A percentile compares a stretch with the other conserved stretches of the same genome.
Conservation (phyloP, 805 yeast genomes). For the Brettanomyces sp. region DNA sequence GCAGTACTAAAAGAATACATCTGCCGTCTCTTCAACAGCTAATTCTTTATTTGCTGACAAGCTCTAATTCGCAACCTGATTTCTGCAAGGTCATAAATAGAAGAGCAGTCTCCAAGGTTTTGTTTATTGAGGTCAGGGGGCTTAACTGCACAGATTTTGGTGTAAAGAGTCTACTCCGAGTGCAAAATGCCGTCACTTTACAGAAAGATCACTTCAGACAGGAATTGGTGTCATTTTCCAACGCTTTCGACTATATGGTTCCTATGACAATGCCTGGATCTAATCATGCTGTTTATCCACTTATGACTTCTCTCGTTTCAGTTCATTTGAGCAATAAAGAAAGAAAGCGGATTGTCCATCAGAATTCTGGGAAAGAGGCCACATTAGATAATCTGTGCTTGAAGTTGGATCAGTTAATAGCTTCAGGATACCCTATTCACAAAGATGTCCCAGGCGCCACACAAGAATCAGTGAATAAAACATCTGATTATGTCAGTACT, state of each 20-base stretch:
- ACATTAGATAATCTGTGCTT: constrained; percentile 47
- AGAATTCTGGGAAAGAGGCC: constrained; percentile 27
- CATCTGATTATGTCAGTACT: constrained; percentile 48
- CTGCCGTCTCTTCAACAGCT: constrained; percentile 30
- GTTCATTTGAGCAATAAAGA: constrained; percentile 52
- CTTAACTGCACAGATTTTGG: constrained; percentile 40
- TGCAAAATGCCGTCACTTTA: constrained; percentile 7
- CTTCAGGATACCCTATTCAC: constrained; percentile 50
- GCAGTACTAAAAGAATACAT: not conserved
- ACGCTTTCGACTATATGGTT: constrained; percentile 32
- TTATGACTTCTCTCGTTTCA: constrained; percentile 44
- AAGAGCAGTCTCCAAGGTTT: constrained; percentile 39
- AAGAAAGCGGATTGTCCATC: constrained; percentile 28
- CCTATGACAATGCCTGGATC: constrained; percentile 63
- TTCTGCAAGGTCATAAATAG: constrained; percentile 45
- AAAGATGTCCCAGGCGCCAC: constrained; percentile 23
- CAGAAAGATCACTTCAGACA: constrained; percentile 3
- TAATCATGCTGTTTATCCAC: constrained; percentile 41
- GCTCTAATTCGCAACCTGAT: constrained; percentile 32
- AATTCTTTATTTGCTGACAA: constrained; percentile 32
- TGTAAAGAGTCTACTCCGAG: constrained; percentile 6
- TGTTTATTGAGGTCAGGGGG: constrained; percentile 60
- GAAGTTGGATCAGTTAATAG: constrained; percentile 36
- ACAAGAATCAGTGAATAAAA: constrained; percentile 8
- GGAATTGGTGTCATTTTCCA: constrained; percentile 26